Evolutionary conservation across 192 early-diverging fungal species (phyloP), one percentile per base, ranked within the genome.

Genomic region (Spinellus fusiger): DNA sequence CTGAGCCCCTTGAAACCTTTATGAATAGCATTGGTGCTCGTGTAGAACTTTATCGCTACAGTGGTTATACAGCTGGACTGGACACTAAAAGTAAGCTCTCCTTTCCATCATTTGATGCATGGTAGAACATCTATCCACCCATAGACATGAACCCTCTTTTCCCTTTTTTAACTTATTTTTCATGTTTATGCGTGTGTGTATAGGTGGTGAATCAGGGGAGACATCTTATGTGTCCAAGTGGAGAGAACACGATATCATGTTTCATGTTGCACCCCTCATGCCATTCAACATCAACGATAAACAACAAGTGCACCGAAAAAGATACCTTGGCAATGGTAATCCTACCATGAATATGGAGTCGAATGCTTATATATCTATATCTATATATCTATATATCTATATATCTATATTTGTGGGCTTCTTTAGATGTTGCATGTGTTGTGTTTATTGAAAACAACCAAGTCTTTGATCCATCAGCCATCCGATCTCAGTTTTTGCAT

Each of bases 231-330:
- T 79, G 59, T 85, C 84, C 23, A 85, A 77, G 54, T 89, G 87
- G 87, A 83, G 85, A 51, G 84, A 85, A 22, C 84, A 81, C 56
- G 83, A 86, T 58, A 78, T 91, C 55, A 86, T 89, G 80, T 91
- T 84, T 69, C 89, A 91, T 62, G 84, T 91, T 0, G 76, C 86
- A 7, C 86, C 89, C 0, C 54, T 90, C 9, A 71, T 91, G 25
- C 89, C 89, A 1, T 85, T 66, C 65, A 78, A 75, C 29, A 76
- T 66, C 12, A 76, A 71, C 8, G 87, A 88, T 62, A 76, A 76
- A 23, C 84, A 88, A 57, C 88, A 91, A 56, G 77, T 84, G 18
- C 71, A 78, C 34, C 65, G 80, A 27, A 84, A 84, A 54, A 49
- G 81, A 3, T 80, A 84, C 57, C 78, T 84, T 37, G 82, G 82